Evolutionary conservation across 2,329 filamentous ascomycete genomes (phyloP).

Genomic region (Blumeriella jaapii): DNA sequence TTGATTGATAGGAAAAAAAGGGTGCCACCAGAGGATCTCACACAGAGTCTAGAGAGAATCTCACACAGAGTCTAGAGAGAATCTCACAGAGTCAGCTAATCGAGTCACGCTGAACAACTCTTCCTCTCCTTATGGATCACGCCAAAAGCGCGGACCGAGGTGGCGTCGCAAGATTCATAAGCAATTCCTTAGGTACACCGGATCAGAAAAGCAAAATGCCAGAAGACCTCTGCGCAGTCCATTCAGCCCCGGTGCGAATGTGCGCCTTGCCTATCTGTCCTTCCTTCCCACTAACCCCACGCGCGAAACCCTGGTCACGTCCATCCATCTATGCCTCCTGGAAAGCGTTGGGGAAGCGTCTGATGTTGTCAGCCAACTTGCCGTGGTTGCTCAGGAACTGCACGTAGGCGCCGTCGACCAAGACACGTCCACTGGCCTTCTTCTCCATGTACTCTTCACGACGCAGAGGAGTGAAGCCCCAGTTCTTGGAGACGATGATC

Average conservation of each 20-base stretch:
- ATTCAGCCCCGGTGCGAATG: constrained; percentile 22
- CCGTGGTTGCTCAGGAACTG: constrained; percentile 98
- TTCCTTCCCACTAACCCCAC: too few relatives aligned
- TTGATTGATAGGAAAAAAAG: too few relatives aligned
- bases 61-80: too few relatives aligned
- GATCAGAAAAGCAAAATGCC: constrained; percentile 16
- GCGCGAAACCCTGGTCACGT: too few relatives aligned
- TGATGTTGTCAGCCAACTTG: constrained; percentile 73
- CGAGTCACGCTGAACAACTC: too few relatives aligned
- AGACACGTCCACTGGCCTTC: constrained; percentile 86
- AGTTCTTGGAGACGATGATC: constrained; percentile 99
- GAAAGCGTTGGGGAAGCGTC: constrained; percentile 92
- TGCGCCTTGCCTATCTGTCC: constrained; percentile 23
- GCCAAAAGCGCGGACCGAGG: too few relatives aligned
- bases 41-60: too few relatives aligned
- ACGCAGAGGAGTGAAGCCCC: constrained; percentile 97
- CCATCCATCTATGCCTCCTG: constrained; percentile 28
- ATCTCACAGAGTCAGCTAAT: too few relatives aligned
- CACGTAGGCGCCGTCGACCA: constrained; percentile 97
- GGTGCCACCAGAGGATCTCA: too few relatives aligned
- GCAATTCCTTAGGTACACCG: constrained; percentile 25
- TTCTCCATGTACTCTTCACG: constrained; percentile 96
- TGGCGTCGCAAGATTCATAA: constrained; percentile 19
- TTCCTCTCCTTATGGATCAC: too few relatives aligned
- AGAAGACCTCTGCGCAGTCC: constrained; percentile 16